phyloP scores from a whole-genome alignment of 768 basidiomycete genomes.

The Podaxis sp. region DNA sequence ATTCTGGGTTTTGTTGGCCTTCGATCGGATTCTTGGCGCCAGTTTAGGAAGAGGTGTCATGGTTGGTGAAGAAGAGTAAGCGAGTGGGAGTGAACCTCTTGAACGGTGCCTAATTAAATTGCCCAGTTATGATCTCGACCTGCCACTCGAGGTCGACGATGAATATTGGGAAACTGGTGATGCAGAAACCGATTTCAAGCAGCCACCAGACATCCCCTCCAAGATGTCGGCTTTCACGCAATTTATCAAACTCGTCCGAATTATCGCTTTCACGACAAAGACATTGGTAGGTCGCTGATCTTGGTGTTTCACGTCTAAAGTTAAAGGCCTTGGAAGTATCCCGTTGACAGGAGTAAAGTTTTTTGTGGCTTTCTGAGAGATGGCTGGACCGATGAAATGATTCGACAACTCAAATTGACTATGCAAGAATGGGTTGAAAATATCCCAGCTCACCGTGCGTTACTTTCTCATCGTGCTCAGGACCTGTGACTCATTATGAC shows the following conservation, averaged over 20 bases:
- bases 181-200: constrained; percentile 55
- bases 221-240: constrained; percentile 61
- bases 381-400: constrained; percentile 54
- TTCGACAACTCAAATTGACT: constrained; percentile 65
- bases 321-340: constrained; percentile 46
- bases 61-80: constrained; percentile 68
- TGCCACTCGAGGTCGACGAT: constrained; percentile 81
- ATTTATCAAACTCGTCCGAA: constrained; percentile 63
- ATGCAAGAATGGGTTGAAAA: constrained; percentile 72
- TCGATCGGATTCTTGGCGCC: constrained; percentile 56
- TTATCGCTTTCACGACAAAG: constrained; percentile 65
- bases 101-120: constrained; percentile 2
- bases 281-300: constrained; percentile 53
- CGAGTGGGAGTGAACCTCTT: not conserved
- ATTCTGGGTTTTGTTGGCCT: constrained; percentile 67
- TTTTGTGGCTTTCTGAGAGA: constrained; percentile 49
- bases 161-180: constrained; percentile 68
- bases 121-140: constrained; percentile 77
- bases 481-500: not conserved
- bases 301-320: not conserved
- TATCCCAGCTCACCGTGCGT: constrained; percentile 66
- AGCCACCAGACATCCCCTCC: constrained; percentile 61
- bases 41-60: constrained; percentile 55
- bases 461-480: not conserved
- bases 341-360: constrained; percentile 63